These are phyloP conservation scores for Karstenula rhodostoma DNA, from an alignment of 2,329 filamentous ascomycete genomes.

Conservation along the genomic window DNA sequence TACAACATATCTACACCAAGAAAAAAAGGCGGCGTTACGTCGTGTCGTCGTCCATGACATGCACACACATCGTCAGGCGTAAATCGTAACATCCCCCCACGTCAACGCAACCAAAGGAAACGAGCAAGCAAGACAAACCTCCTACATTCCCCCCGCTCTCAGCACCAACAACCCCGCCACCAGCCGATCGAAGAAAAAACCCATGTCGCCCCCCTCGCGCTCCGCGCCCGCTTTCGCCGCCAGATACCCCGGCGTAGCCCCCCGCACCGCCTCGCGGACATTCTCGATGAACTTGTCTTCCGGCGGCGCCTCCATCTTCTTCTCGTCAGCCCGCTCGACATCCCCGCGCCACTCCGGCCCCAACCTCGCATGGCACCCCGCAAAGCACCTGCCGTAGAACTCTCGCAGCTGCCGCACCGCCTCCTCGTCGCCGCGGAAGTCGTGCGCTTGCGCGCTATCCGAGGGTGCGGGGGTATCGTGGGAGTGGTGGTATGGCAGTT, in stretches of 20 bases:
- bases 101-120: too few relatives aligned
- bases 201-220: conserved; percentile 41
- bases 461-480: conserved; percentile 13
- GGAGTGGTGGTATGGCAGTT: conserved; percentile 43
- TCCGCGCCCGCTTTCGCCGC: conserved; percentile 27
- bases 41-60: too few relatives aligned
- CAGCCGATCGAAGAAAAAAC: conserved; percentile 49
- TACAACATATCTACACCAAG: too few relatives aligned
- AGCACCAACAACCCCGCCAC: conserved; percentile 44
- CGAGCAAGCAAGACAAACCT: too few relatives aligned
- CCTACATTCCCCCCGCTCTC: neutral
- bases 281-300: conserved; percentile 40
- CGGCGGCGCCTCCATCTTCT: conserved; percentile 1
- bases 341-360: conserved; percentile 42
- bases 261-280: conserved; percentile 35
- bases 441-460: conserved; percentile 12
- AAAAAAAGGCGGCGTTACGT: too few relatives aligned
- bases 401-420: conserved; percentile 38
- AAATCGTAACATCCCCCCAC: too few relatives aligned
- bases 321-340: neutral
- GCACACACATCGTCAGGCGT: too few relatives aligned
- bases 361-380: conserved; percentile 42
- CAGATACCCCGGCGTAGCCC: conserved; percentile 33
- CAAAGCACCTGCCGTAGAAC: conserved; percentile 47
- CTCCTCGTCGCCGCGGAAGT: conserved; percentile 31